Conservation (phyloP, 2,329 filamentous ascomycete genomes). For the Lecanosticta acicola region DNA sequence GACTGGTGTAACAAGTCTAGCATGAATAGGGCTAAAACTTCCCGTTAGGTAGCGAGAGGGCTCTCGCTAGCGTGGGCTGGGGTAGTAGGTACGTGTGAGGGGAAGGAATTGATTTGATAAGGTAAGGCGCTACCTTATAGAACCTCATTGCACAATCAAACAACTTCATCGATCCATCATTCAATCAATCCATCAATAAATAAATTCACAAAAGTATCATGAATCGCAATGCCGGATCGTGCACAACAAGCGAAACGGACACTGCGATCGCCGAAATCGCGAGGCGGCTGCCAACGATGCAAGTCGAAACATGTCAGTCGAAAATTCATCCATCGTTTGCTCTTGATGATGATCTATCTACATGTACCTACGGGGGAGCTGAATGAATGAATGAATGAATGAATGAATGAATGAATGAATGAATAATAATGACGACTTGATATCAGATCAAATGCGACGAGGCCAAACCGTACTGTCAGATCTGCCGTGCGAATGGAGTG, state of each 20-base stretch:
- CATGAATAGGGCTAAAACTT: neutral
- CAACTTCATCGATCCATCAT: neutral
- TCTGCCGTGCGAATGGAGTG: slow-evolving; percentile 41
- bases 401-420: too few species aligned
- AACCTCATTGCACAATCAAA: too few species aligned
- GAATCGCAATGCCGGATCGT: neutral
- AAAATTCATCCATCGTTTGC: too few species aligned
- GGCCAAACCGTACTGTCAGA: slow-evolving; percentile 38
- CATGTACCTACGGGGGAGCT: too few species aligned
- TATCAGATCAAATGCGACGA: slow-evolving; percentile 39
- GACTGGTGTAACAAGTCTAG: neutral
- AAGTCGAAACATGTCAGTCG: slow-evolving; percentile 25
- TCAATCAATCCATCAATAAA: neutral
- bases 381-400: too few species aligned
- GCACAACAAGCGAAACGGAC: slow-evolving; percentile 4
- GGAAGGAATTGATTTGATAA: neutral
- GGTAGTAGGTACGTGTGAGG: too few species aligned
- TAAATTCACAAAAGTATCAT: neutral
- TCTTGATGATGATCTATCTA: too few species aligned
- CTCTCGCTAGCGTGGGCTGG: neutral
- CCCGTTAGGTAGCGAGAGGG: neutral
- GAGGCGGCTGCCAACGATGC: slow-evolving; percentile 28
- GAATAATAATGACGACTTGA: neutral
- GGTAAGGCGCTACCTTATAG: too few species aligned
- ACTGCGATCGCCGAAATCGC: slow-evolving; percentile 26